These are phyloP conservation scores for Zygosaccharomyces sapae DNA, from an alignment of 1,139 yeast genomes.

Conservation along the genomic window DNA sequence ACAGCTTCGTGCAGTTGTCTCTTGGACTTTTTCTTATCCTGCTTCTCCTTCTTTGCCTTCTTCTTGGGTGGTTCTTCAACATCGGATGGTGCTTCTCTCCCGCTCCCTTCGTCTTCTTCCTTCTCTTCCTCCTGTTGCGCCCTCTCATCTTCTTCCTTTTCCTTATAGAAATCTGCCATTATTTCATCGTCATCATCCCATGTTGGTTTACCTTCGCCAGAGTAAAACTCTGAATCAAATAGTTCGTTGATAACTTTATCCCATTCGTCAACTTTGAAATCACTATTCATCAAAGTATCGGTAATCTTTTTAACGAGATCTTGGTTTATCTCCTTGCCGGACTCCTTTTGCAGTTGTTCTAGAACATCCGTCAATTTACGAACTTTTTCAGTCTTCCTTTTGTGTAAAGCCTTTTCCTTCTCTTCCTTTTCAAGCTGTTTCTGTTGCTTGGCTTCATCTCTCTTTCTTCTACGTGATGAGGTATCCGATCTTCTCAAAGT, in stretches of 20 bases:
- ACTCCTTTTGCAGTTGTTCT: conserved; percentile 71
- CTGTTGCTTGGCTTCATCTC: conserved; percentile 64
- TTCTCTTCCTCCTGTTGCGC: conserved; percentile 25
- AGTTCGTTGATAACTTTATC: conserved; percentile 80
- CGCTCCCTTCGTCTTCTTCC: conserved; percentile 19
- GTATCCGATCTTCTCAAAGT: conserved; percentile 79
- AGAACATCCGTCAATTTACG: conserved; percentile 75
- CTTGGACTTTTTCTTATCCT: conserved; percentile 59
- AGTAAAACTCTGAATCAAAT: conserved; percentile 78
- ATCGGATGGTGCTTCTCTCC: conserved; percentile 22
- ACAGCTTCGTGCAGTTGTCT: conserved; percentile 62
- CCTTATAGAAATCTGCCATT: conserved; percentile 37
- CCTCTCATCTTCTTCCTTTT: too few species aligned
- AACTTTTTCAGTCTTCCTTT: conserved; percentile 70
- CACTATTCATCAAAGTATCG: conserved; percentile 73
- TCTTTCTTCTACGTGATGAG: conserved; percentile 71
- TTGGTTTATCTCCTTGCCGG: conserved; percentile 72
- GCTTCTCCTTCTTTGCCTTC: conserved; percentile 53
- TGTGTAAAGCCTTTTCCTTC: conserved; percentile 59
- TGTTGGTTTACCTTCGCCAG: conserved; percentile 53
- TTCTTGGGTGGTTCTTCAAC: conserved; percentile 38
- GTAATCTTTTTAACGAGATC: conserved; percentile 57
- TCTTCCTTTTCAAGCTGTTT: conserved; percentile 51
- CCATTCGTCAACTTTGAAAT: conserved; percentile 91
- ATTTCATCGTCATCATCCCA: conserved; percentile 52